These are phyloP conservation scores for Pterocarpus macrocarpus DNA, from an alignment of 306 rosid species.

Conservation along the genomic window DNA sequence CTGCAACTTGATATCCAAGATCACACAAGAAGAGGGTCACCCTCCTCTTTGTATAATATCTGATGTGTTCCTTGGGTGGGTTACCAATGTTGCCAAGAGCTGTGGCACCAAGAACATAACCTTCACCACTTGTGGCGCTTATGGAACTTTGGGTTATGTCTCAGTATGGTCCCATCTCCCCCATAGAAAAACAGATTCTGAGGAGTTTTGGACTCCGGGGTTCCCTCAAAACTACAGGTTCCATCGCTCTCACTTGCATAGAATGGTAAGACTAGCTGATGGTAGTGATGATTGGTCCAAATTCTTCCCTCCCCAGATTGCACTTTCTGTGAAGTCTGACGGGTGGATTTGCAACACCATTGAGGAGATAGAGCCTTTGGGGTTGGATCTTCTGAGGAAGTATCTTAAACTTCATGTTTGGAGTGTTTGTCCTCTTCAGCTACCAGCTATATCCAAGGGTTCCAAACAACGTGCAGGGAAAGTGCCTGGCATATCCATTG, in stretches of 20 bases:
- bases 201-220: conserved; percentile 66
- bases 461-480: conserved; percentile 58
- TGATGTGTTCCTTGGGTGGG: conserved; percentile 75
- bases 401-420: conserved; percentile 55
- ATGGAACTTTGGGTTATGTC: conserved; percentile 69
- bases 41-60: conserved; percentile 56
- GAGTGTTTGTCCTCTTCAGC: conserved; percentile 70
- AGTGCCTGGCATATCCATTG: conserved; percentile 56
- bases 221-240: conserved; percentile 65
- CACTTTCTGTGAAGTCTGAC: conserved; percentile 53
- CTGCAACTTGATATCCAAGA: conserved; percentile 46
- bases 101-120: conserved; percentile 50
- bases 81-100: conserved; percentile 58
- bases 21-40: conserved; percentile 55
- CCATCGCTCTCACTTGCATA: conserved; percentile 62
- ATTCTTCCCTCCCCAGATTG: conserved; percentile 54
- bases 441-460: conserved; percentile 5
- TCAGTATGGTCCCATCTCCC: conserved; percentile 77
- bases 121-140: conserved; percentile 78
- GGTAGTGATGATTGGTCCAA: conserved; percentile 73
- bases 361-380: conserved; percentile 70
- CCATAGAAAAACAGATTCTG: conserved; percentile 57
- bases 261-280: conserved; percentile 58
- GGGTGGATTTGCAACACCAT: conserved; percentile 80
- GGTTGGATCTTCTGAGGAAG: conserved; percentile 58